Evolutionary conservation across 495 filamentous ascomycete species (phyloP), one percentile per base, ranked within the genome.

Genomic region (Chaetomium cochliodes): DNA sequence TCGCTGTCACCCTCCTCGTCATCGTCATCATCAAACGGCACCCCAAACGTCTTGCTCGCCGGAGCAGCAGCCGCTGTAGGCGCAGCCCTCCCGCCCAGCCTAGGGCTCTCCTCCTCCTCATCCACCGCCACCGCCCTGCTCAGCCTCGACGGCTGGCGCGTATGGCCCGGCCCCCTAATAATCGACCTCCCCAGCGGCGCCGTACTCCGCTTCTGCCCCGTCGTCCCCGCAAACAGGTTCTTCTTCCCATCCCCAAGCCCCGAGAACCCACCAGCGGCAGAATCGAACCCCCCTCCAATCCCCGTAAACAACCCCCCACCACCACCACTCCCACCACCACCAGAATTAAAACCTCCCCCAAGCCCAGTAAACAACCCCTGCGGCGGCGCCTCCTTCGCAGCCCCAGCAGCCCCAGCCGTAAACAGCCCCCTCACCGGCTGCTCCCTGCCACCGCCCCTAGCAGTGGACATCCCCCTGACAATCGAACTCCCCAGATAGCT

Each of bases 401-500:
- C 39, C 4, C 39, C 39, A 15, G 13, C 15, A 46, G 6, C 28
- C 28, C 15, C 23, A 8, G 9, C 41, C 5, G 57, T 49, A 22
- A 59, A 64, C 46, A 64, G 20, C 44, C 62, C 62, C 30, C 13
- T 15, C 53, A 33, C 4, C 9, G 50, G 61, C 18, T 52, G 52
- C 52, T 20, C 0, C 5, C 2, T 16, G 2, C 23, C 56, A 7
- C 5, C 23, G 1, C 23, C 37, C 8, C 33, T 7, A 4, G 49
- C 16, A 22, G 49, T 20, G 2, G 67, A 67, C 62, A 67, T 65
- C 55, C 73, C 73, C 53, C 79, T 79, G 65, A 85, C 73, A 62
- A 88, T 85, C 5, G 89, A 90, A 76, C 85, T 89, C 39, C 87
- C 86, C 58, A 90, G 82, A 61, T 85, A 74, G 12, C 83, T 84